Evolutionary conservation across 768 basidiomycete genomes (phyloP).

Genomic region (Termitomyces bulborhizus): DNA sequence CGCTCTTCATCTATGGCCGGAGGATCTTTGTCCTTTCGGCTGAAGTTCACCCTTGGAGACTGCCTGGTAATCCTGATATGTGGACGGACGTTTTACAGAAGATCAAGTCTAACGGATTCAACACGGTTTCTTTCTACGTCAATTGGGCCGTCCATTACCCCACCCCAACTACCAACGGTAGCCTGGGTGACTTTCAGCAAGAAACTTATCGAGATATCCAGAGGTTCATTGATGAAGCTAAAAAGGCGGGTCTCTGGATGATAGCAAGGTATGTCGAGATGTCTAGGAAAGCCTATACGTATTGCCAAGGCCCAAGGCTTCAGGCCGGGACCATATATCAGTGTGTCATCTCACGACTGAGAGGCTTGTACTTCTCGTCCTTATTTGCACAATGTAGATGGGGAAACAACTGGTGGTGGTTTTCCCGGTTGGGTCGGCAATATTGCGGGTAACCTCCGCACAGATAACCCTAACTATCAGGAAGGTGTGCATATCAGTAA

Average conservation of each 20-base stretch:
- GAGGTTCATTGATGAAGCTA: slow-evolving; percentile 43
- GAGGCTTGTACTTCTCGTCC: not conserved
- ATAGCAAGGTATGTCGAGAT: slow-evolving; percentile 35
- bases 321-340: slow-evolving; percentile 50
- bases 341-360: slow-evolving; percentile 18
- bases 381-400: slow-evolving; percentile 24
- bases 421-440: slow-evolving; percentile 58
- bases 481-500: slow-evolving; percentile 22
- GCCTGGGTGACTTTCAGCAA: slow-evolving; percentile 40
- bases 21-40: slow-evolving; percentile 54
- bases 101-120: slow-evolving; percentile 55
- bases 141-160: slow-evolving; percentile 56
- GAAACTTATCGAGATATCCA: slow-evolving; percentile 49
- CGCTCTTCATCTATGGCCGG: slow-evolving; percentile 51
- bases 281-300: not conserved
- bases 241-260: slow-evolving; percentile 49
- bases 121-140: slow-evolving; percentile 54
- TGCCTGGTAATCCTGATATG: slow-evolving; percentile 42
- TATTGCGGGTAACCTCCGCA: slow-evolving; percentile 41
- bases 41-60: slow-evolving; percentile 58
- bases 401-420: slow-evolving; percentile 48
- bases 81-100: slow-evolving; percentile 62
- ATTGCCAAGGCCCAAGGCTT: not conserved
- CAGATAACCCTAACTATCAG: slow-evolving; percentile 42
- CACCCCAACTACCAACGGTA: slow-evolving; percentile 34